A percentile compares a stretch with the other conserved stretches of the same genome.
phyloP scores from a whole-genome alignment of 305 asterid genomes.

The Caryopteris hybrid region DNA sequence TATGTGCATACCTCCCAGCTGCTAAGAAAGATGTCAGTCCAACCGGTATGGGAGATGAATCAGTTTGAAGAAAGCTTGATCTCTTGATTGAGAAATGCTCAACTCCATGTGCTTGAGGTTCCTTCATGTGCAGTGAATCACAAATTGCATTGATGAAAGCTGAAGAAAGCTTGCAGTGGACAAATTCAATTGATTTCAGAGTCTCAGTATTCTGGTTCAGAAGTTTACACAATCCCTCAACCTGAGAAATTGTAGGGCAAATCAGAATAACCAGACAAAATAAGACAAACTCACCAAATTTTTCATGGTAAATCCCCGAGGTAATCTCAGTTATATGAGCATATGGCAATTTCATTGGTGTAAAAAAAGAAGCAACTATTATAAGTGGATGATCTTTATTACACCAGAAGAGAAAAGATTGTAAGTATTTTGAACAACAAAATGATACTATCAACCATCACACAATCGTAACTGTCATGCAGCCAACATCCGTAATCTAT shows the following conservation, averaged over 20 bases:
- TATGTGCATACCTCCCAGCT: constrained; percentile 59
- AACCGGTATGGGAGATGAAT: constrained; percentile 48
- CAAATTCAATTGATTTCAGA: constrained; percentile 60
- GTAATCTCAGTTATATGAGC: constrained; percentile 1
- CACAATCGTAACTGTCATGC: too few relatives aligned
- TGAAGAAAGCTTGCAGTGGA: constrained; percentile 85
- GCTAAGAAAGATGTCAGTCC: constrained; percentile 60
- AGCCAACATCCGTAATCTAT: too few relatives aligned
- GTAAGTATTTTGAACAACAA: too few relatives aligned
- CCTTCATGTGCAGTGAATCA: constrained; percentile 49
- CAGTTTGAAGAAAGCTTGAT: constrained; percentile 66
- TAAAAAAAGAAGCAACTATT: not conserved
- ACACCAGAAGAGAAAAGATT: not conserved
- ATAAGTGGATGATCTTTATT: not conserved
- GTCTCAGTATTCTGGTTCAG: constrained; percentile 61
- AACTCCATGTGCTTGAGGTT: constrained; percentile 56
- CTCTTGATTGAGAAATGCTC: constrained; percentile 80
- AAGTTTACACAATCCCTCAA: constrained; percentile 79
- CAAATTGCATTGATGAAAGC: constrained; percentile 63
- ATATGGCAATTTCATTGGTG: not conserved
- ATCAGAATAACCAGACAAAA: constrained; percentile 26
- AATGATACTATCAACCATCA: too few relatives aligned
- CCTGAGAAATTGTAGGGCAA: constrained; percentile 42
- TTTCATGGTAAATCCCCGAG: not conserved
- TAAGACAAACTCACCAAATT: not conserved